Evolutionary conservation across 768 basidiomycete genomes (phyloP), one percentile per base, ranked within the genome.

Genomic region (Leccinum rimulosum): DNA sequence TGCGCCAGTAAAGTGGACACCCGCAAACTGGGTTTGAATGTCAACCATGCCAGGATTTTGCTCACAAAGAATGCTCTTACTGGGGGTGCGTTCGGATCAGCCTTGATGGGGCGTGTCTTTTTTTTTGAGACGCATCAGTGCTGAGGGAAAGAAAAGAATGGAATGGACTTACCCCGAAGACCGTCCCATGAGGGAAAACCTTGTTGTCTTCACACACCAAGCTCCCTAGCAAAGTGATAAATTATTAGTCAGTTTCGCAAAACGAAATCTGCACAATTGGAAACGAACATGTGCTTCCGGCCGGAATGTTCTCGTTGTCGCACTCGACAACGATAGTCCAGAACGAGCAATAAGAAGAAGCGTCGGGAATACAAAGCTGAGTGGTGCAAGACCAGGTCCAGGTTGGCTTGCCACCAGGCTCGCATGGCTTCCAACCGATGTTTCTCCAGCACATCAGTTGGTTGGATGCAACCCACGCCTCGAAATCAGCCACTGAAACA

Each of bases 321-420:
- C 61, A 61, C 22, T 56, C 55, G 28, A 62, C 7, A 28, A 62
- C 54, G 55, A 61, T 56, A n/a, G 55, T 61, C 54, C 59, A 62
- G 55, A 56, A 62, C 3, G 45, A 3, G 28, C n/a, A 56, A n/a
- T 28, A 12, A 15, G 8, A 56, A 10, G 52, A 17, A 11, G 33
- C 11, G 2, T 56, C 51, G 0, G 61, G 59, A 11, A 62, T 53
- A 30, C 31, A 22, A 28, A 62, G 55, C 5, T n/a, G 61, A 10
- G 61, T 62, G 17, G 2, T 12, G 36, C 60, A 61, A 22, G 5
- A 17, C 60, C 60, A 61, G 6, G 33, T 25, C 28, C 22, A 53
- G 33, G n/a, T 50, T 31, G 10, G 30, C 15, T 40, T 12, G 0
- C 30, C 55, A 9, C 40, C 31, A 35, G 60, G 56, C 14, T 30